These are phyloP conservation scores for Steccherinum ochraceum DNA, from an alignment of 768 basidiomycete genomes.

Conservation along the genomic window DNA sequence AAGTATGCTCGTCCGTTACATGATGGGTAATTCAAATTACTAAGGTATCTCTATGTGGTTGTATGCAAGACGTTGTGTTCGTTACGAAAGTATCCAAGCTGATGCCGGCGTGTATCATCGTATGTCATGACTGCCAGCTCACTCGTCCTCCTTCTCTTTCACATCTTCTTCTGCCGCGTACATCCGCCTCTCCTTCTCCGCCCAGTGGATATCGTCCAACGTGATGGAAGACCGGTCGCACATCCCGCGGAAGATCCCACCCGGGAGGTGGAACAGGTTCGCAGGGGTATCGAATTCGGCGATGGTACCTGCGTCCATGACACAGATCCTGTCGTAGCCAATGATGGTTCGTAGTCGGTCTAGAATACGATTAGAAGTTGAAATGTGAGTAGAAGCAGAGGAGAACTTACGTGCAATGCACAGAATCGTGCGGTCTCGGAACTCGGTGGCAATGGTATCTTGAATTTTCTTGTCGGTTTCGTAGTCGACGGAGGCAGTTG, in stretches of 20 bases:
- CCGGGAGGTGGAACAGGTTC: constrained; percentile 46
- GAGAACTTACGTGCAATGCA: constrained; percentile 76
- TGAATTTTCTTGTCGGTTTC: constrained; percentile 91
- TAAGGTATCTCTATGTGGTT: neutral
- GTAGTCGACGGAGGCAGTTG: constrained; percentile 78
- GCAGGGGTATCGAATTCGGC: constrained; percentile 83
- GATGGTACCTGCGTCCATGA: constrained; percentile 75
- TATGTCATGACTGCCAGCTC: neutral
- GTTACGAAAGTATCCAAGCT: no score
- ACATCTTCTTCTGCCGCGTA: neutral
- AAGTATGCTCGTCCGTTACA: no score
- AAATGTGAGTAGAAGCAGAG: neutral
- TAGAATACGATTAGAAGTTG: constrained; percentile 15
- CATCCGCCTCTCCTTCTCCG: constrained; percentile 18
- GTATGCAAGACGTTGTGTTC: neutral
- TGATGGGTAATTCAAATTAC: neutral
- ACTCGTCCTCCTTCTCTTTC: neutral
- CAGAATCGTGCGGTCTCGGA: constrained; percentile 76
- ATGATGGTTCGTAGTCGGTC: constrained; percentile 87
- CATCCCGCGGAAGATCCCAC: constrained; percentile 81
- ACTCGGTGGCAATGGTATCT: constrained; percentile 80
- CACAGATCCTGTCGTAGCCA: constrained; percentile 83
- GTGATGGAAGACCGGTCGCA: constrained; percentile 78
- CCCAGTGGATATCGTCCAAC: constrained; percentile 55
- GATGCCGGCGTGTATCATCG: no score